phyloP scores from a whole-genome alignment of 306 rosid species.

The Adenanthera pavonina region DNA sequence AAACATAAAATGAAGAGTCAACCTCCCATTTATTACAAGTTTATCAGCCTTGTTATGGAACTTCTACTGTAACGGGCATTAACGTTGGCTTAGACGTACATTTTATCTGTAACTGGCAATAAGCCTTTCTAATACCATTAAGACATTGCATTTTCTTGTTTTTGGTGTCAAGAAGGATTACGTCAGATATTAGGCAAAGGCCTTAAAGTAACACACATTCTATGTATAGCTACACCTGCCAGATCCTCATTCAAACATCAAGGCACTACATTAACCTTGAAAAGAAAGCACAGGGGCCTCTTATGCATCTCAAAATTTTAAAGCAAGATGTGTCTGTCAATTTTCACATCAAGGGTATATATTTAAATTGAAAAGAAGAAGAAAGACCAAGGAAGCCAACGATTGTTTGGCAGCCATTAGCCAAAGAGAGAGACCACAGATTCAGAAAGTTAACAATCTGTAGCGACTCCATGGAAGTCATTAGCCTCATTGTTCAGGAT shows the following conservation, averaged over 20 bases:
- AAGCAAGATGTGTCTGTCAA: not conserved
- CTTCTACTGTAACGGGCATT: conserved; percentile 16
- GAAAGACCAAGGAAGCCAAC: not conserved
- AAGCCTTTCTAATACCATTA: not conserved
- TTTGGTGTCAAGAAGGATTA: no score
- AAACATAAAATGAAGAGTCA: not conserved
- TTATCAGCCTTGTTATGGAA: conserved; percentile 11
- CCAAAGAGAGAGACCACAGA: no score
- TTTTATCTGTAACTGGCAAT: not conserved
- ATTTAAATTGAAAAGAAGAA: conserved; percentile 12
- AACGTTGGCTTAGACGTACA: not conserved
- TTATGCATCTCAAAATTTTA: not conserved
- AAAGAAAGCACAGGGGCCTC: not conserved
- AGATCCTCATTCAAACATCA: no score
- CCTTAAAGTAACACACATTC: no score
- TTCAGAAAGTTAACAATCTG: no score
- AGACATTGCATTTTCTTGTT: not conserved
- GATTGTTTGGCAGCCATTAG: no score
- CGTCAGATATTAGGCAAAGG: no score
- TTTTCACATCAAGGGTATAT: conserved; percentile 6
- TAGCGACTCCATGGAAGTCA: no score
- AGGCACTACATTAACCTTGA: no score
- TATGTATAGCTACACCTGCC: no score
- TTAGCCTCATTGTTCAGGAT: no score
- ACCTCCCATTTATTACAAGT: conserved; percentile 14